Base-by-base conservation (phyloP, 352 stramenopile genomes). In the Blastocystis sp. region DNA sequence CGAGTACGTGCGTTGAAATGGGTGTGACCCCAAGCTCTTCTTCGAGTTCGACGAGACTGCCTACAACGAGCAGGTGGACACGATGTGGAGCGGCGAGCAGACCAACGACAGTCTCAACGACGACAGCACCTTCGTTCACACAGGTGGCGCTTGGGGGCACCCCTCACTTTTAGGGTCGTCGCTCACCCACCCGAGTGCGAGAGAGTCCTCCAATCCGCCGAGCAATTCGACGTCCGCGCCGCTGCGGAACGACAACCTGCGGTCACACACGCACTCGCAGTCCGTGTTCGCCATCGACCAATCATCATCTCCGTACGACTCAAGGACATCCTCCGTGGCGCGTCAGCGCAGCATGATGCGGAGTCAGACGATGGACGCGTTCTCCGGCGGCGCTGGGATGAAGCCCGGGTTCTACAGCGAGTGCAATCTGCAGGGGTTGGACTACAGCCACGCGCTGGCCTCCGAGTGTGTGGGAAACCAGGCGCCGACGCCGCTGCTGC, bases 11-110 rank as follows among this genome's bases (percentile, higher is more conserved):
- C 21, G 45, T 67, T 21, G 19, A 45, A 2, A 16, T n/a, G 24
- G 45, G 35, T 21, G n/a, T 85, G 12, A 50, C 51, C 31, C 26
- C 12, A 26, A 85, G 74, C 61, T 85, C 19, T 85, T 85, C 35
- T 45, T 69, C 19, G 74, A 85, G 31, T 62, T 67, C 41, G 51
- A 62, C 50, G 74, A 85, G 21, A 26, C 21, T 9, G 21, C 21
- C 21, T 33, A 65, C 21, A 26, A 65, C 21, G 12, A 65, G 60
- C 60, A 65, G 26, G 12, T 55, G 45, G 45, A 55, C 21, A 65
- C 60, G 26, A 24, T 24, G 1, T 33, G 21, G 26, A 65, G 9
- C 37, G 63, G 35, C 4, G 37, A 41, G 66, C 50, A 77, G n/a
- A 55, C 6, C 37, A 77, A 77, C 45, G 50, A 59, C 24, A 41